These are phyloP conservation scores for Zygoascus ofunaensis DNA, from an alignment of 805 yeast species.

Conservation along the genomic window DNA sequence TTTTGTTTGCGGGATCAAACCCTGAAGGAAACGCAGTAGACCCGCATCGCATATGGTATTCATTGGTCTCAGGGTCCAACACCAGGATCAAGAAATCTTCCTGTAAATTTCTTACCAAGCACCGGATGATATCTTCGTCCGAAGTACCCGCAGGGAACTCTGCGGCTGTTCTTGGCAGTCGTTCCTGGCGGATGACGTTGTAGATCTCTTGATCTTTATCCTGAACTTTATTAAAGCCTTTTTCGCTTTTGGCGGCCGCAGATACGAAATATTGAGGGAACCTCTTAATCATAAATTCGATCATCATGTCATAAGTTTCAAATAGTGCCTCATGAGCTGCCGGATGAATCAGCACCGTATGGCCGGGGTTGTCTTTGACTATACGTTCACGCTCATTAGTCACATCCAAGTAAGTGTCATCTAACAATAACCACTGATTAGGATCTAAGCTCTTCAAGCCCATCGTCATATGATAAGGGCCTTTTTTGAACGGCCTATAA, in stretches of 20 bases:
- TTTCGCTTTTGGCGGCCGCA: too few species aligned
- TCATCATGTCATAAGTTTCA: slow-evolving; percentile 41
- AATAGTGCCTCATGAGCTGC: slow-evolving; percentile 32
- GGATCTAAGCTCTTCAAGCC: slow-evolving; percentile 42
- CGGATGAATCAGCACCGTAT: slow-evolving; percentile 29
- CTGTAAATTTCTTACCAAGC: slow-evolving; percentile 35
- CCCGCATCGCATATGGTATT: slow-evolving; percentile 47
- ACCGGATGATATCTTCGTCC: slow-evolving; percentile 13
- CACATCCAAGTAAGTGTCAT: slow-evolving; percentile 44
- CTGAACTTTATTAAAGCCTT: too few species aligned
- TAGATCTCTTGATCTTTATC: slow-evolving; percentile 20
- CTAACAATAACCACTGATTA: slow-evolving; percentile 53
- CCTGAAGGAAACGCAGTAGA: slow-evolving; percentile 63
- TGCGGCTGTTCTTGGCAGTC: slow-evolving; percentile 28
- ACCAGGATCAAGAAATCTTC: slow-evolving; percentile 55
- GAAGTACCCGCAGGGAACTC: slow-evolving; percentile 6
- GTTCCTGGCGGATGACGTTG: slow-evolving; percentile 37
- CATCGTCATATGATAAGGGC: slow-evolving; percentile 54
- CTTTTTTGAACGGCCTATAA: slow-evolving; percentile 53
- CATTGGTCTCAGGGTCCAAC: slow-evolving; percentile 37
- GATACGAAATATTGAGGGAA: slow-evolving; percentile 45
- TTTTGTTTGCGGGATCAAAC: slow-evolving; percentile 50
- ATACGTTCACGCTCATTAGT: slow-evolving; percentile 35
- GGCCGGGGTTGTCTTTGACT: slow-evolving; percentile 22
- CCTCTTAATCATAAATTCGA: slow-evolving; percentile 35